phyloP scores from a whole-genome alignment of 208 protist genomes.

The Acanthamoeba lenticulata region DNA sequence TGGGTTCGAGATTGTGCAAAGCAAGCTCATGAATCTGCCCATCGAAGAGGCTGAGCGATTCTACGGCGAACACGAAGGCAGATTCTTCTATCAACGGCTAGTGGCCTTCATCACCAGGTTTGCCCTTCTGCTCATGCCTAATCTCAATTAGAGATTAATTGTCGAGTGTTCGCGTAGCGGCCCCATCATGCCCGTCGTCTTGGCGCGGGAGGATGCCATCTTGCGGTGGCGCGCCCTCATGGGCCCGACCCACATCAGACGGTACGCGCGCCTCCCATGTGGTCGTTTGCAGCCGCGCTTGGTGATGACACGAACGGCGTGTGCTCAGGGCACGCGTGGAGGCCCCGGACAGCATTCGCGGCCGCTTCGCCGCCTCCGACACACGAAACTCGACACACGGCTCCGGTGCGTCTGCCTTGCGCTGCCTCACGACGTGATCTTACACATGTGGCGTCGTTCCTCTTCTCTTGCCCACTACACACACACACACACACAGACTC shows the following conservation, averaged over 20 bases:
- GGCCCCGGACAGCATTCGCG: conserved; percentile 44
- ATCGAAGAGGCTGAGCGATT: conserved; percentile 53
- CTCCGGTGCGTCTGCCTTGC: neutral
- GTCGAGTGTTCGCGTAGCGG: neutral
- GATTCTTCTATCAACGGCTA: conserved; percentile 60
- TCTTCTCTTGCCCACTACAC: too few species aligned
- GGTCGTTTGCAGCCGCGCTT: too few species aligned
- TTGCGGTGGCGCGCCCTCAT: conserved; percentile 48
- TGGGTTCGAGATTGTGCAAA: neutral
- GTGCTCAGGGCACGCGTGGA: neutral
- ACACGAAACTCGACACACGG: conserved; percentile 52
- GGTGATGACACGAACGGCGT: too few species aligned
- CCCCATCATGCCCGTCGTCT: conserved; percentile 6
- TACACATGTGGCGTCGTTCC: too few species aligned
- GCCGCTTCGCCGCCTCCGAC: conserved; percentile 1
- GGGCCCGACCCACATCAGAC: conserved; percentile 50
- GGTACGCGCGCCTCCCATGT: neutral
- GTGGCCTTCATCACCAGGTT: conserved; percentile 56
- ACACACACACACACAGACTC: neutral
- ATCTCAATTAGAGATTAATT: too few species aligned
- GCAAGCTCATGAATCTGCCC: neutral
- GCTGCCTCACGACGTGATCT: neutral
- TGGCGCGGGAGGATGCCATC: conserved; percentile 1
- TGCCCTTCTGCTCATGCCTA: neutral
- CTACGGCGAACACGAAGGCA: conserved; percentile 50